Base-by-base conservation (phyloP, 2,329 filamentous ascomycete genomes). In the Dryadomyces quercivorus region DNA sequence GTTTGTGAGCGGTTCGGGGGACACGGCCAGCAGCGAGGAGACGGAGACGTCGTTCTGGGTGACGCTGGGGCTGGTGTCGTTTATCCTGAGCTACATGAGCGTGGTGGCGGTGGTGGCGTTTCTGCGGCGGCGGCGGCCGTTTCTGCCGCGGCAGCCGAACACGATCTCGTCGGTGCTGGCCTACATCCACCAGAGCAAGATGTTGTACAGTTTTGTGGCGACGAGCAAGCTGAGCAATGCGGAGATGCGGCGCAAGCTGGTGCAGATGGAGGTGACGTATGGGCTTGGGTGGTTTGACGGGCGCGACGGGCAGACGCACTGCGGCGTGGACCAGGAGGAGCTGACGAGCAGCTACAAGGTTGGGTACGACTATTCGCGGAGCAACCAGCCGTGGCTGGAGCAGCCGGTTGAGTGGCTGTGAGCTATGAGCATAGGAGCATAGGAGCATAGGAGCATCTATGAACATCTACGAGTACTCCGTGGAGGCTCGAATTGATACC, bases 171-270 rank as follows among this genome's bases (percentile, higher is more conserved):
- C 80, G 46, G 80, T 90, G 53, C 73, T 92, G 53, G 85, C 85
- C 0, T 91, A 85, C 63, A 86, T 91, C 57, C 84, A 91, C 67
- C 85, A 89, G 69, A 85, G 79, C 66, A 86, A 86, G 68, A 90
- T 91, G 86, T 70, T 91, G 48, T 82, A 82, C 58, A 80, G 81
- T 62, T 91, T 91, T 66, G 82, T 88, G 15, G 81, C 79, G 45
- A 88, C 84, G 21, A 78, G 83, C 57, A 80, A 80, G 67, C 68
- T 83, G 51, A 77, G 74, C 60, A 80, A 77, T 53, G 69, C 72
- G 15, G 69, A 81, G 63, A 86, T 88, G 81, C 79, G 77, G 59
- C 67, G 67, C 55, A 74, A 75, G 64, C 72, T 91, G 40, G 78
- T 80, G 57, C 69, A 65, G 10, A 26, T 48, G n/a, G 51, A 51